Base-by-base conservation (phyloP, 2,329 filamentous ascomycete genomes). In the Alternaria sp. region DNA sequence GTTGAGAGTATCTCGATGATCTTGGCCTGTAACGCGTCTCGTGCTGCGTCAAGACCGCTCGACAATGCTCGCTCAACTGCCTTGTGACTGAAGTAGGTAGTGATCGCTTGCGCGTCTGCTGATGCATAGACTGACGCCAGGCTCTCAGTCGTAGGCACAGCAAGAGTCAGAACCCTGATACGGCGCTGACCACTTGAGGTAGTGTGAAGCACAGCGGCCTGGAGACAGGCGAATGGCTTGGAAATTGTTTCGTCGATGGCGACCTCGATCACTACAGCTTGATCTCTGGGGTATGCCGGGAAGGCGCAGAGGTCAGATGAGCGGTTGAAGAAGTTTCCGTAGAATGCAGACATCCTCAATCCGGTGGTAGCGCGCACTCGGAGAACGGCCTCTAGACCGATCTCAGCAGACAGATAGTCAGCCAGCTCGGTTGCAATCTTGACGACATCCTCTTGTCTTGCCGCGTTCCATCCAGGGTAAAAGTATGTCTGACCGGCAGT, bases 251-350 rank as follows among this genome's bases (percentile, higher is more conserved):
- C 96, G 73, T 99, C 96, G 69, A 99, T 98, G 13, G 96, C 94
- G 59, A 99, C 96, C 81, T 99, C 96, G 19, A 99, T 95, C 46
- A 98, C 96, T 77, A 98, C 98, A 67, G 92, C 93, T 80, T 99
- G 96, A 75, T 99, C 96, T 77, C 96, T 91, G 30, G 96, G 96
- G 85, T 99, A 98, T 0, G 96, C 94, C 2, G 96, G 96, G 86
- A 99, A 99, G 12, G 96, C 96, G 79, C 96, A 98, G 30, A 99
- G 88, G 82, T 99, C 96, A 15, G 94, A 97, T 78, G 93, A 97
- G 72, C 96, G 89, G 84, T 98, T 99, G 86, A 99, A 99, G 83
- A 99, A 99, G 84, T 99, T 99, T 71, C 96, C 96, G 81, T 98
- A 99, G 83, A 99, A 99, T 2, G 95, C 94, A 83, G 90, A 97